Conservation (phyloP, 2,329 filamentous ascomycete species). For the Botrytis squamosa region DNA sequence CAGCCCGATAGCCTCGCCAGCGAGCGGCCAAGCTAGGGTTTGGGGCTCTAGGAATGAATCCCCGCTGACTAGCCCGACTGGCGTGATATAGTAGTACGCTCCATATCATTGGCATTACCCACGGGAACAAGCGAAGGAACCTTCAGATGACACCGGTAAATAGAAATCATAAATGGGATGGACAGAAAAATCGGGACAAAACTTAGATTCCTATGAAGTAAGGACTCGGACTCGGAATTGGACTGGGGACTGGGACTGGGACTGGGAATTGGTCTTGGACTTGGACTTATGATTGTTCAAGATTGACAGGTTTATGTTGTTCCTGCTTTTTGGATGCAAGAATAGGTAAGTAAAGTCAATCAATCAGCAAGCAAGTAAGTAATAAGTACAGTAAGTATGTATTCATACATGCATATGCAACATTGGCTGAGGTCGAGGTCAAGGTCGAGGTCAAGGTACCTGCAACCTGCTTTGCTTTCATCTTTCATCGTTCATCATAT, state of each 20-base stretch:
- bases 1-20: not conserved
- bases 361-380: not conserved
- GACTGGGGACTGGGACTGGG: not conserved
- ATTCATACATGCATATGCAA: conserved; percentile 20
- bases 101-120: conserved; percentile 6
- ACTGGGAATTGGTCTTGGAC: not conserved
- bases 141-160: conserved; percentile 7
- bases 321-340: conserved; percentile 16
- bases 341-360: not conserved
- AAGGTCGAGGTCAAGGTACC: conserved; percentile 3
- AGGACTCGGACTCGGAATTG: not conserved
- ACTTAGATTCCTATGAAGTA: conserved; percentile 8
- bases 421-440: conserved; percentile 1
- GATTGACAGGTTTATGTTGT: conserved; percentile 8
- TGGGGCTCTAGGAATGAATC: conserved; percentile 16
- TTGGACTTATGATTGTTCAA: not conserved
- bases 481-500: conserved; percentile 7
- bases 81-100: conserved; percentile 8
- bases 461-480: conserved; percentile 14
- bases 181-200: conserved; percentile 3
- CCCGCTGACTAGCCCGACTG: conserved; percentile 14
- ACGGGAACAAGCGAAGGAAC: conserved; percentile 18
- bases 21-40: conserved; percentile 8
- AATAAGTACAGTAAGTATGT: not conserved
- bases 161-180: conserved; percentile 21